A percentile compares a stretch with the other conserved stretches of the same genome.
Conservation (phyloP, 1,284 basidiomycete genomes). For the Abortiporus biennis region DNA sequence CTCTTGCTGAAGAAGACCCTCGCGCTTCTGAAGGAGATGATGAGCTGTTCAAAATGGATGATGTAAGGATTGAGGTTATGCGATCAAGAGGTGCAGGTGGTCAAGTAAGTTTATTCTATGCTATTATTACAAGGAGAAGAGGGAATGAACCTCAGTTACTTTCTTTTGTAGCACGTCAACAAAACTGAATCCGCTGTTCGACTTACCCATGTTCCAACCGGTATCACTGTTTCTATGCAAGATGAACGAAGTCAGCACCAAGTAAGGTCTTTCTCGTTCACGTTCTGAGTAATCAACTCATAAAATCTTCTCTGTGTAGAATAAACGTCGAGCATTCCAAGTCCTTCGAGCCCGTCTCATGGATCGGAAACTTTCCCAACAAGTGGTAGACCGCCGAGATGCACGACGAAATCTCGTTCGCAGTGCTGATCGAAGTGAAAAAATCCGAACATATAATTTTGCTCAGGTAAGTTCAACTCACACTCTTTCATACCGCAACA, state of each 20-base stretch:
- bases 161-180: constrained; percentile 82
- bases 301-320: no score
- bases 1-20: constrained; percentile 61
- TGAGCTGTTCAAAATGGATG: constrained; percentile 74
- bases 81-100: constrained; percentile 93
- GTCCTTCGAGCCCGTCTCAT: constrained; percentile 80
- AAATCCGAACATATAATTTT: constrained; percentile 92
- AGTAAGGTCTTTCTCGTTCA: constrained; percentile 33
- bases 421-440: constrained; percentile 82
- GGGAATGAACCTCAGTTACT: no score
- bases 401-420: constrained; percentile 70
- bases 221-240: constrained; percentile 97
- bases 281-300: constrained; percentile 1
- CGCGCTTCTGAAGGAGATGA: constrained; percentile 25
- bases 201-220: constrained; percentile 89
- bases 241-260: constrained; percentile 96
- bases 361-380: constrained; percentile 68
- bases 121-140: no score
- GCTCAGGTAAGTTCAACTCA: constrained; percentile 51
- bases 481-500: not conserved
- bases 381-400: constrained; percentile 67
- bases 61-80: constrained; percentile 92
- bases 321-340: constrained; percentile 83
- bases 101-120: constrained; percentile 49
- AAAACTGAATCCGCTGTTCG: constrained; percentile 99